Conservation (phyloP, 805 yeast genomes). For the Kurtzmaniella cleridarum region DNA sequence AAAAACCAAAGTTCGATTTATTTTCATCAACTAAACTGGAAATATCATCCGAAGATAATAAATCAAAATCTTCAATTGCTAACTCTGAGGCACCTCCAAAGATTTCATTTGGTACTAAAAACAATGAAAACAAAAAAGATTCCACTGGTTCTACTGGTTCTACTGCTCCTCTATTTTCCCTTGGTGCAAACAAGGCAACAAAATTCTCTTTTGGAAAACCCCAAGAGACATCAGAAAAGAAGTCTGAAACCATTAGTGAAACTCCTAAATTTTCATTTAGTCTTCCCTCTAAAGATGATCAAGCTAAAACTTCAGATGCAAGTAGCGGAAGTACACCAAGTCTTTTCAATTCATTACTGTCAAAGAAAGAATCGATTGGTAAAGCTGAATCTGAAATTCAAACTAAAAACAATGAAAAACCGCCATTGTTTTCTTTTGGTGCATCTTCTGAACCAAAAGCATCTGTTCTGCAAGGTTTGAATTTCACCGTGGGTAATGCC, state of each 20-base stretch:
- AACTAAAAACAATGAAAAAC: not conserved
- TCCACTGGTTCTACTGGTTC: not conserved
- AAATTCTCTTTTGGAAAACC: conserved; percentile 4
- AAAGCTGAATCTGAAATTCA: not conserved
- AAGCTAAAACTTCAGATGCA: too few species aligned
- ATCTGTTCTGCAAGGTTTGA: not conserved
- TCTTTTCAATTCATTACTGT: too few species aligned
- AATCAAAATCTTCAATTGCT: too few species aligned
- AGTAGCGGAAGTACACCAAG: too few species aligned
- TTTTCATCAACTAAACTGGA: too few species aligned
- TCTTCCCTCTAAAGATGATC: too few species aligned
- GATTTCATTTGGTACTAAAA: not conserved
- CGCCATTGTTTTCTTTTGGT: not conserved
- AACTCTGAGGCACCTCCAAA: not conserved
- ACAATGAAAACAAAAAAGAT: not conserved
- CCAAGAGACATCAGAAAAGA: not conserved
- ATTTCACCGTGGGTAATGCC: not conserved
- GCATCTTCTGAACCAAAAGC: not conserved
- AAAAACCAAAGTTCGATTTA: too few species aligned
- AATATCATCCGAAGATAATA: too few species aligned
- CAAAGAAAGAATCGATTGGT: not conserved
- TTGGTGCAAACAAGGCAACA: not conserved
- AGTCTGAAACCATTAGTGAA: too few species aligned
- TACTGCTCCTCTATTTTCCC: not conserved
- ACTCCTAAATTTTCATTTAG: too few species aligned